phyloP scores from a whole-genome alignment of 2,329 filamentous ascomycete genomes.

The Chrysosporium keratinophilum region DNA sequence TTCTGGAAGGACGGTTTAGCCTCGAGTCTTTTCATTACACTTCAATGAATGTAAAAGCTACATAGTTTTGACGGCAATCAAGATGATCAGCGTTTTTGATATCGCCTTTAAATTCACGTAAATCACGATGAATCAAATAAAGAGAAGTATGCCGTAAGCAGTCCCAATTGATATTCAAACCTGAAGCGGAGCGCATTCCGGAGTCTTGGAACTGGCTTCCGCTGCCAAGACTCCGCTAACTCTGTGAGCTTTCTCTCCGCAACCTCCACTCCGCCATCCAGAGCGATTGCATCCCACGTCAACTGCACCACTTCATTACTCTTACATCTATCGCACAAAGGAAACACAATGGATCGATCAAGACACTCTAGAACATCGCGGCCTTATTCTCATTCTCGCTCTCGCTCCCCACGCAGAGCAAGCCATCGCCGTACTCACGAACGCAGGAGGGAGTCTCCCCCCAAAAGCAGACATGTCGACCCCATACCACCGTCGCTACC shows the following conservation, averaged over 20 bases:
- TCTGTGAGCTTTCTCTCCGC: not conserved
- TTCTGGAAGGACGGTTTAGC: not conserved
- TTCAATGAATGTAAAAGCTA: not conserved
- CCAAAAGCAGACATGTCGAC: constrained; percentile 8
- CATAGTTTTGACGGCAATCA: too few relatives aligned
- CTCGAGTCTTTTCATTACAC: not conserved
- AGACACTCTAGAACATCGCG: not conserved
- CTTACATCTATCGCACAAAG: not conserved
- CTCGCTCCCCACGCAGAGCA: constrained; percentile 22
- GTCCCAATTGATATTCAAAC: not conserved
- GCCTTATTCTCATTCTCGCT: not conserved
- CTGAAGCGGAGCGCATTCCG: not conserved
- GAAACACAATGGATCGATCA: not conserved
- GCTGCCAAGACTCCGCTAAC: not conserved
- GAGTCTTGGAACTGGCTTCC: not conserved
- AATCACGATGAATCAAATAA: too few relatives aligned
- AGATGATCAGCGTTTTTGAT: too few relatives aligned
- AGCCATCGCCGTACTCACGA: constrained; percentile 31
- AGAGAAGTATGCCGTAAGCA: not conserved
- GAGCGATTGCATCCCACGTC: not conserved
- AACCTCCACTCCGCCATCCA: not conserved
- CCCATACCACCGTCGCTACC: constrained; percentile 44
- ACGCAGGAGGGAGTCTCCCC: constrained; percentile 4
- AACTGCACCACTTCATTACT: not conserved
- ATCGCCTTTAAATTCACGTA: too few relatives aligned